Conservation (phyloP, 179 eudicot genomes). For the Silene noctiflora region DNA sequence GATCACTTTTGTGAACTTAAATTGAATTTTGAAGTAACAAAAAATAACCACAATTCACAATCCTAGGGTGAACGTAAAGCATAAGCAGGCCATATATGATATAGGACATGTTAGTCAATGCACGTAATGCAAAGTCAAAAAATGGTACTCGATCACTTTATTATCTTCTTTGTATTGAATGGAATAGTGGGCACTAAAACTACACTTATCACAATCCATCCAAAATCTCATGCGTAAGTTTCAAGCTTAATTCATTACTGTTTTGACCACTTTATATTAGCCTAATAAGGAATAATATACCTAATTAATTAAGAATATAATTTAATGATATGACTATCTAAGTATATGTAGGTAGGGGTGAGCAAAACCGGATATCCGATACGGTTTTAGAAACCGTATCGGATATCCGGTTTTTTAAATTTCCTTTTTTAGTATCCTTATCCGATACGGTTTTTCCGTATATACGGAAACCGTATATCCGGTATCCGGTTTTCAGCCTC, state of each 20-base stretch:
- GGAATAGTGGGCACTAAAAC: background rate
- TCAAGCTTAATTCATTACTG: slow-evolving; percentile 2
- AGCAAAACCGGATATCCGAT: no score
- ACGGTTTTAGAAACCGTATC: no score
- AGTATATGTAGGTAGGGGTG: no score
- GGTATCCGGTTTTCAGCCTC: no score
- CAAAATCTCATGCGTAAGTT: background rate
- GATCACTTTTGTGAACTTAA: no score
- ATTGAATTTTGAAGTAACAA: background rate
- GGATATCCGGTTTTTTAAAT: no score
- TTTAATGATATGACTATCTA: no score
- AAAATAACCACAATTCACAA: background rate
- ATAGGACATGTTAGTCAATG: slow-evolving; percentile 7
- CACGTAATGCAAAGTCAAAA: background rate
- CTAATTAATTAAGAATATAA: no score
- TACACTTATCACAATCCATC: background rate
- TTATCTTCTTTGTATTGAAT: background rate
- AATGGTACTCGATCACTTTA: background rate
- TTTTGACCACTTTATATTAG: slow-evolving; percentile 11
- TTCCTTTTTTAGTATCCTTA: no score
- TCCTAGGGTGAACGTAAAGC: slow-evolving; percentile 14
- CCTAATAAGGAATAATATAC: background rate
- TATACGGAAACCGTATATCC: no score
- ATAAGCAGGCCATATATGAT: background rate
- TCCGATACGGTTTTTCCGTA: no score